phyloP scores from a whole-genome alignment of 768 basidiomycete genomes.

The Lyophyllum shimeji region DNA sequence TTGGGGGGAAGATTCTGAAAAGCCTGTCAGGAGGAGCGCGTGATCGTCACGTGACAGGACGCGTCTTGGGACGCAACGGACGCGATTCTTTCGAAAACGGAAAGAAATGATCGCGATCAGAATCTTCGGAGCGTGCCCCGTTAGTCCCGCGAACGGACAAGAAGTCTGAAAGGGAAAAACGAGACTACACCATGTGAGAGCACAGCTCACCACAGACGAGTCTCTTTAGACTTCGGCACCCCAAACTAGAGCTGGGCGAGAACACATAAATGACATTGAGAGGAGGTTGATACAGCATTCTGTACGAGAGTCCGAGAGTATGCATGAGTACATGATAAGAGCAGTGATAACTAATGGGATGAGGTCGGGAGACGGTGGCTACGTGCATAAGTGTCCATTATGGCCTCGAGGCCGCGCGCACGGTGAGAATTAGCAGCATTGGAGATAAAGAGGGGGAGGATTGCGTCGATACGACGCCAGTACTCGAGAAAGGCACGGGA shows the following conservation, averaged over 20 bases:
- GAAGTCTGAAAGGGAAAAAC: neutral
- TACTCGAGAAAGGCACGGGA: neutral
- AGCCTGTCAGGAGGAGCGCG: neutral
- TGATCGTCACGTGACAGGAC: neutral
- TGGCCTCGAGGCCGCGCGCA: neutral
- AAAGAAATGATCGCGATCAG: neutral
- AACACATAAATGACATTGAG: neutral
- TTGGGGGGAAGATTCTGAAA: neutral
- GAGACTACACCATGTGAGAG: neutral
- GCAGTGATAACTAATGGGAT: too few species aligned
- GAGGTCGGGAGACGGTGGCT: too few species aligned
- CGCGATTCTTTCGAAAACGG: neutral
- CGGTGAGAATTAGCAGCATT: neutral
- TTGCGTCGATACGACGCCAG: neutral
- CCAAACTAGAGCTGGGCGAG: conserved; percentile 4
- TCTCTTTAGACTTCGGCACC: neutral
- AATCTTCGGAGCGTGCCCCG: neutral
- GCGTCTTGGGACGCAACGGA: neutral
- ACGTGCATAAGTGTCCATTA: too few species aligned
- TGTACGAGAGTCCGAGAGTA: too few species aligned
- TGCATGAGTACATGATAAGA: too few species aligned
- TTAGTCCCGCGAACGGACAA: neutral
- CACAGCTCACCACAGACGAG: conserved; percentile 1
- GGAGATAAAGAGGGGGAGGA: neutral
- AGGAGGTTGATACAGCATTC: too few species aligned